Conservation (phyloP, 257 asterid genomes). For the Gynochthodes officinalis region DNA sequence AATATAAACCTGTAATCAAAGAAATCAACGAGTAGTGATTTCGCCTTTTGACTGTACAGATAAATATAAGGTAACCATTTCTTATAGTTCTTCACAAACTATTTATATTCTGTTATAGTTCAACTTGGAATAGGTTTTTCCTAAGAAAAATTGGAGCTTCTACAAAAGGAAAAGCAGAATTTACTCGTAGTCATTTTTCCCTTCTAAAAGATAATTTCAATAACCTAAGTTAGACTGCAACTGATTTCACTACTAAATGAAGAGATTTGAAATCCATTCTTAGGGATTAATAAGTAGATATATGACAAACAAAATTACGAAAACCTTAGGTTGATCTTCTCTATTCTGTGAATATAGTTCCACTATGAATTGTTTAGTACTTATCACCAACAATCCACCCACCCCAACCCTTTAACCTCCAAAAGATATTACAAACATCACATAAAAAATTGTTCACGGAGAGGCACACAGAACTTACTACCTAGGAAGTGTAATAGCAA, state of each 20-base stretch:
- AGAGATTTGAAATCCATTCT: not conserved
- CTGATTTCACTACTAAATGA: not conserved
- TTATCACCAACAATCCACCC: not conserved
- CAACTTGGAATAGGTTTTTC: not conserved
- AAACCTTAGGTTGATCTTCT: not conserved
- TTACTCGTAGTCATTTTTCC: not conserved
- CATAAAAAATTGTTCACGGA: not conserved
- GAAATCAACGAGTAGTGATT: not conserved
- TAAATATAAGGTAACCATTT: not conserved
- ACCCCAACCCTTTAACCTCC: not conserved
- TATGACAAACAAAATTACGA: not conserved
- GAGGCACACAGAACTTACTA: not conserved
- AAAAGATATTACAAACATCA: no score
- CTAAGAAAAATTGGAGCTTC: not conserved
- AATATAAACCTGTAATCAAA: not conserved
- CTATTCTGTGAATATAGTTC: not conserved
- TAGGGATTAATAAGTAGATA: not conserved
- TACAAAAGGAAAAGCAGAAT: not conserved
- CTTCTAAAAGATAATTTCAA: not conserved
- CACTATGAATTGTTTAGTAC: not conserved
- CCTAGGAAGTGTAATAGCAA: not conserved
- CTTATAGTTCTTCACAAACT: not conserved
- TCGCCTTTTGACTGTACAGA: not conserved
- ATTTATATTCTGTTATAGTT: not conserved
- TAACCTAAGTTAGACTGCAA: not conserved